A percentile compares a stretch with the other conserved stretches of the same genome.
These are phyloP conservation scores for Syncephalastrum racemosum DNA, from an alignment of 371 early-diverging fungal species.

Conservation along the genomic window DNA sequence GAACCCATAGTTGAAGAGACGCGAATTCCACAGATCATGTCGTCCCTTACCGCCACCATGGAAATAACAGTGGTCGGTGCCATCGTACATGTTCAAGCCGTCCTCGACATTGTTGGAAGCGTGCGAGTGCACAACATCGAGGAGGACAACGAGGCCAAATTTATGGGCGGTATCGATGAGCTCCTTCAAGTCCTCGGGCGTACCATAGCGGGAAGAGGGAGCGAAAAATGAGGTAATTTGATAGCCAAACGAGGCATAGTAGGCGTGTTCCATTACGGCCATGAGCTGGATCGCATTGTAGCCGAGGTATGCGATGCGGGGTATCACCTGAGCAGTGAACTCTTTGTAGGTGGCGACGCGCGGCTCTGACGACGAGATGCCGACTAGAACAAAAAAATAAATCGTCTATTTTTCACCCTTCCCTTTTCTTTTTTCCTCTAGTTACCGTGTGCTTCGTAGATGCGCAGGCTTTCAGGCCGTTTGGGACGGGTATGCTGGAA, in stretches of 20 bases:
- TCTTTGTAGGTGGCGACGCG: constrained; percentile 84
- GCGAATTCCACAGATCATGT: constrained; percentile 93
- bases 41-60: constrained; percentile 85
- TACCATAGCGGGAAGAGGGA: constrained; percentile 87
- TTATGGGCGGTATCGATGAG: constrained; percentile 93
- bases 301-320: constrained; percentile 83
- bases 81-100: constrained; percentile 95
- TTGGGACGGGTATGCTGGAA: constrained; percentile 75
- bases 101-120: constrained; percentile 93
- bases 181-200: constrained; percentile 87
- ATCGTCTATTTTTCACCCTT: background rate
- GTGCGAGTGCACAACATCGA: constrained; percentile 98
- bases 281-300: constrained; percentile 96
- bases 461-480: constrained; percentile 65
- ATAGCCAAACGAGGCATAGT: constrained; percentile 97
- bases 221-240: constrained; percentile 97
- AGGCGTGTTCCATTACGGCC: constrained; percentile 99
- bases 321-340: constrained; percentile 85
- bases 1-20: constrained; percentile 92
- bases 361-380: constrained; percentile 86
- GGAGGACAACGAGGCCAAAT: constrained; percentile 82
- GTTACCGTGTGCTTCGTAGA: constrained; percentile 92
- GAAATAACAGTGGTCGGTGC: constrained; percentile 94
- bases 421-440: background rate
- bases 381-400: constrained; percentile 56